These are phyloP conservation scores for Hypericum perforatum DNA, from an alignment of 345 rosid genomes.

Conservation along the genomic window DNA sequence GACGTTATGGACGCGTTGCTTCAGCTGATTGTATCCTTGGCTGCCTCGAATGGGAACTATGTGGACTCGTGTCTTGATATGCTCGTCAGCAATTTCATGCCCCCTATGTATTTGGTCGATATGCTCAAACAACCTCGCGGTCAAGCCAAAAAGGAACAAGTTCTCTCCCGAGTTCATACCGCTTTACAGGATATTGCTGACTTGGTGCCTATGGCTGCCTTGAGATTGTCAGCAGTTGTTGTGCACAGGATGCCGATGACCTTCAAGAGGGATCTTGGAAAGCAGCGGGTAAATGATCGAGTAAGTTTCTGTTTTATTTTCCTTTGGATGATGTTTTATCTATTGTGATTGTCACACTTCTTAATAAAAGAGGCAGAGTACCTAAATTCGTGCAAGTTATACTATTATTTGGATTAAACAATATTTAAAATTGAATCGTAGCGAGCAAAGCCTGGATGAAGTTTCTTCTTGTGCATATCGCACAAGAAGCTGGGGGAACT, in stretches of 20 bases:
- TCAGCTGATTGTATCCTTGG: conserved; percentile 56
- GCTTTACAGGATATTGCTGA: conserved; percentile 46
- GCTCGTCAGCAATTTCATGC: conserved; percentile 60
- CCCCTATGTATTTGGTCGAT: conserved; percentile 37
- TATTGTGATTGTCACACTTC: background rate
- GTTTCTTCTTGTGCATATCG: too few relatives aligned
- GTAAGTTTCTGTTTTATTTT: conserved; percentile 25
- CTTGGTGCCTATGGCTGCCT: conserved; percentile 70
- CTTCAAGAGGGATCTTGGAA: conserved; percentile 27
- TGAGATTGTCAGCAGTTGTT: conserved; percentile 43
- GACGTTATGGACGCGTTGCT: conserved; percentile 64
- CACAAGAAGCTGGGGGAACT: too few relatives aligned
- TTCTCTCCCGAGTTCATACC: conserved; percentile 60
- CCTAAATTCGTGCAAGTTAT: too few relatives aligned
- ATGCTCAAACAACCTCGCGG: conserved; percentile 31
- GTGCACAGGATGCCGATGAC: conserved; percentile 46
- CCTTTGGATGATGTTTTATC: background rate
- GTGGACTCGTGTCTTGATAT: conserved; percentile 52
- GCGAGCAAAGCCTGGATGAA: too few relatives aligned
- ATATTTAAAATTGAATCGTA: too few relatives aligned
- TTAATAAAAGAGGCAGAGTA: background rate
- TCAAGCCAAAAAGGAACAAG: conserved; percentile 42
- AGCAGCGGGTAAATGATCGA: conserved; percentile 6
- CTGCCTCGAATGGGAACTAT: conserved; percentile 57
- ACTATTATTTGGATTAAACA: too few relatives aligned